Conservation (phyloP, 257 asterid genomes). For the Solanum sejunctum region DNA sequence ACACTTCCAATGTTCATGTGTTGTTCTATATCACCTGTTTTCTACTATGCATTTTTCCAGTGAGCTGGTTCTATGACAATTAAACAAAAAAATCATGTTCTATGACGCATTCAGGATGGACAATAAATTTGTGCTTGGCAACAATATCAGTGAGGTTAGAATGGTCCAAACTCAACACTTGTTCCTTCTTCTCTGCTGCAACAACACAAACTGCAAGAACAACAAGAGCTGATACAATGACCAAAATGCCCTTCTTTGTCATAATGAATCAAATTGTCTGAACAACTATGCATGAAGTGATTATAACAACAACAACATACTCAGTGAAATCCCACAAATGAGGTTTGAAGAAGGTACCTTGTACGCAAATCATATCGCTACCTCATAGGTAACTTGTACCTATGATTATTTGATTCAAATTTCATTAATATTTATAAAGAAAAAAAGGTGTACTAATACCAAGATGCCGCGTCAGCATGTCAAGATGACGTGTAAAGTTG, state of each 20-base stretch:
- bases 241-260: constrained; percentile 5
- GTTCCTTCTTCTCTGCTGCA: constrained; percentile 18
- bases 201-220: constrained; percentile 11
- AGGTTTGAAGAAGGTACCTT: too few relatives aligned
- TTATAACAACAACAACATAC: too few relatives aligned
- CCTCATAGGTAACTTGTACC: too few relatives aligned
- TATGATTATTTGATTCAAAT: background rate
- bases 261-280: background rate
- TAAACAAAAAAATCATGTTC: background rate
- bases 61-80: too few relatives aligned
- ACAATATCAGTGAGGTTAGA: constrained; percentile 40
- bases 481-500: background rate
- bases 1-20: background rate
- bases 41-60: too few relatives aligned
- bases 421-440: background rate
- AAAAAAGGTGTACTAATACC: too few relatives aligned
- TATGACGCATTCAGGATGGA: background rate
- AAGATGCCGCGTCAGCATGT: background rate
- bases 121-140: constrained; percentile 42
- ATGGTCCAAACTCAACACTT: constrained; percentile 56
- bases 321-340: too few relatives aligned
- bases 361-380: too few relatives aligned
- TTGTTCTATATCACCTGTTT: too few relatives aligned
- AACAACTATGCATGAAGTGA: background rate
- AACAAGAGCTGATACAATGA: constrained; percentile 2